Conservation (phyloP, 257 asterid genomes). For the Eucommia ulmoides region DNA sequence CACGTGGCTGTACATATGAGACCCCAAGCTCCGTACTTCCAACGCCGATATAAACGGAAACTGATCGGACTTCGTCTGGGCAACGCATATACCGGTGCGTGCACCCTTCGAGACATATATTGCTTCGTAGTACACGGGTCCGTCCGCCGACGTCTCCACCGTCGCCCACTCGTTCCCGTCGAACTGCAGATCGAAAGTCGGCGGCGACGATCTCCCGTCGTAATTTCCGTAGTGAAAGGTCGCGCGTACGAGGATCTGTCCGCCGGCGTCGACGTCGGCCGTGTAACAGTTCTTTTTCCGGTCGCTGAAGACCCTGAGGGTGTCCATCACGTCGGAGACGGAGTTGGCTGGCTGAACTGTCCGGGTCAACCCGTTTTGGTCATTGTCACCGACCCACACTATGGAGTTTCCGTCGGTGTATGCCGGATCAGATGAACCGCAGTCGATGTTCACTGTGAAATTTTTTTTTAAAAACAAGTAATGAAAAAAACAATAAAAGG, state of each 20-base stretch:
- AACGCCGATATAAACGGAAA: constrained; percentile 54
- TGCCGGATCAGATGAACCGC: constrained; percentile 28
- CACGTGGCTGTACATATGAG: constrained; percentile 25
- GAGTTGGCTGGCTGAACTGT: constrained; percentile 15
- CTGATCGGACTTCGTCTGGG: constrained; percentile 28
- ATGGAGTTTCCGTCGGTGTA: constrained; percentile 16
- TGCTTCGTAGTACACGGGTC: constrained; percentile 22
- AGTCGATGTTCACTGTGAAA: constrained; percentile 27
- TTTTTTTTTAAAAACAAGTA: too few relatives aligned
- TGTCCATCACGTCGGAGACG: constrained; percentile 27
- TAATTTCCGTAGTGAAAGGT: constrained; percentile 59
- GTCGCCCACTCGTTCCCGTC: constrained; percentile 46
- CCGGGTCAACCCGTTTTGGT: constrained; percentile 13
- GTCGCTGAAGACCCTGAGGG: constrained; percentile 34
- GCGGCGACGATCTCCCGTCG: constrained; percentile 41
- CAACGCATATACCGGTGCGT: constrained; percentile 38
- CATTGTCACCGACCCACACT: constrained; percentile 20
- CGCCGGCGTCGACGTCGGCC: constrained; percentile 9
- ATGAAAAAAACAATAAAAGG: constrained; percentile 3
- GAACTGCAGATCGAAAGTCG: constrained; percentile 37
- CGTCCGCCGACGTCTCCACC: constrained; percentile 16
- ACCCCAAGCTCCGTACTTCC: constrained; percentile 42
- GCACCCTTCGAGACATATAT: constrained; percentile 24
- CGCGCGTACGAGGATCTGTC: constrained; percentile 41
- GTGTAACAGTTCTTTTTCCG: constrained; percentile 39